Evolutionary conservation across 306 rosid genomes (phyloP).

Genomic region (Urtica urens): DNA sequence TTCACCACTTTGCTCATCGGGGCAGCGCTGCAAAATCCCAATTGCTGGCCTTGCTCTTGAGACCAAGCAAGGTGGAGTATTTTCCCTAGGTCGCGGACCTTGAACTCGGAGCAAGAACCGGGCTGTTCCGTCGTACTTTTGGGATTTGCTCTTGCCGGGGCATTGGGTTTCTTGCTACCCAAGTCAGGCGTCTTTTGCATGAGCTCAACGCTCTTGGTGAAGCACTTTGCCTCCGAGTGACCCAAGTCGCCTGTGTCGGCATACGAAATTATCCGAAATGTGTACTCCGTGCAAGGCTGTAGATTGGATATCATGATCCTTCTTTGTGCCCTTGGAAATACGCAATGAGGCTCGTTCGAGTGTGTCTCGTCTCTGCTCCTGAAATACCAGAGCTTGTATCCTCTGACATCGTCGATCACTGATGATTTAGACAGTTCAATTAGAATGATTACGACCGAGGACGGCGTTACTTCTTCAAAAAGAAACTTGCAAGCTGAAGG

Average conservation of each 20-base stretch:
- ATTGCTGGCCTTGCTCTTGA: conserved; percentile 64
- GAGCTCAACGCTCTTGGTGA: conserved; percentile 83
- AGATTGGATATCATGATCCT: conserved; percentile 77
- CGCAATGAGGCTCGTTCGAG: conserved; percentile 71
- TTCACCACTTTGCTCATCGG: conserved; percentile 36
- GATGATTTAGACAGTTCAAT: conserved; percentile 56
- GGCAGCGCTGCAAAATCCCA: conserved; percentile 64
- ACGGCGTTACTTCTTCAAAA: conserved; percentile 73
- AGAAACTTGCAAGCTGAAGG: conserved; percentile 98
- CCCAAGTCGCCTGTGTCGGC: conserved; percentile 74
- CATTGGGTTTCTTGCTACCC: conserved; percentile 35
- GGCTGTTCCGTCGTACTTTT: conserved; percentile 32
- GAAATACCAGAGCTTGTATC: conserved; percentile 95
- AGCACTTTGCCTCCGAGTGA: conserved; percentile 96
- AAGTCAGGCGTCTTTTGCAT: conserved; percentile 39
- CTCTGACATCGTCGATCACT: conserved; percentile 47
- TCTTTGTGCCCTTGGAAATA: conserved; percentile 74
- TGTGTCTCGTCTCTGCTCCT: conserved; percentile 57
- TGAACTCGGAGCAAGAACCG: conserved; percentile 50
- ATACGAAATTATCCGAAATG: conserved; percentile 69
- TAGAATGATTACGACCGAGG: conserved; percentile 73
- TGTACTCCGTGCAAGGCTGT: conserved; percentile 86
- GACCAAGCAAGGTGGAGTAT: conserved; percentile 66
- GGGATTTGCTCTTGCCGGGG: conserved; percentile 35
- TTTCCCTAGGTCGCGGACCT: conserved; percentile 93